Conservation (phyloP, 2,329 filamentous ascomycete genomes). For the Colletotrichum lentis region DNA sequence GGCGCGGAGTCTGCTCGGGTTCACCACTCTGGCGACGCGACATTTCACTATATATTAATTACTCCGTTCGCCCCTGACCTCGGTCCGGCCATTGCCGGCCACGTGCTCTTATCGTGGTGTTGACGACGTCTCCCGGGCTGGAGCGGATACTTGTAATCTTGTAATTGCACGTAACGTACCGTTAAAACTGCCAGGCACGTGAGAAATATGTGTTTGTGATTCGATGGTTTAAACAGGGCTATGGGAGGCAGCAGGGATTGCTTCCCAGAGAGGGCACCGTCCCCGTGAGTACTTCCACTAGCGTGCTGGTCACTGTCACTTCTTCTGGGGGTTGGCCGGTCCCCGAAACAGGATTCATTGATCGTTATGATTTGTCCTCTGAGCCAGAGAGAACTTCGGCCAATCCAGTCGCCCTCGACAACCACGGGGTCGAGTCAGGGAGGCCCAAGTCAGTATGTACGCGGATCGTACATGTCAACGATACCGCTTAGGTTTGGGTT, state of each 20-base stretch:
- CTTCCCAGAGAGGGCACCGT: conserved; percentile 15
- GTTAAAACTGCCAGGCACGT: conserved; percentile 18
- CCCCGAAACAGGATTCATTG: background rate
- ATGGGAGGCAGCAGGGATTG: conserved; percentile 12
- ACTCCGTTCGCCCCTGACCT: background rate
- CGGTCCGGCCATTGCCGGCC: conserved; percentile 16
- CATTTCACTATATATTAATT: background rate
- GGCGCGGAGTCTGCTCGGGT: too few species aligned
- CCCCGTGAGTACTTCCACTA: conserved; percentile 18
- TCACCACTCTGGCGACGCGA: too few species aligned
- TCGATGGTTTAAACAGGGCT: background rate
- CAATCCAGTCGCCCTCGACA: background rate
- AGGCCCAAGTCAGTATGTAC: too few species aligned
- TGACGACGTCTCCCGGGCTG: background rate
- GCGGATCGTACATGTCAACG: too few species aligned
- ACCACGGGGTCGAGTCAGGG: too few species aligned
- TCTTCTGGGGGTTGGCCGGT: background rate
- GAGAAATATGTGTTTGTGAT: conserved; percentile 19
- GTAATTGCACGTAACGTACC: conserved; percentile 3
- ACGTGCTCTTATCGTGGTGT: conserved; percentile 22
- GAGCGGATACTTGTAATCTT: background rate
- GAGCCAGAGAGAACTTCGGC: background rate
- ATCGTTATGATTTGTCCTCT: too few species aligned
- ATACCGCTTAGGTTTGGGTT: too few species aligned
- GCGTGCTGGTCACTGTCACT: background rate